Evolutionary conservation across 768 basidiomycete species (phyloP).

Genomic region (Termitomyces sp.): DNA sequence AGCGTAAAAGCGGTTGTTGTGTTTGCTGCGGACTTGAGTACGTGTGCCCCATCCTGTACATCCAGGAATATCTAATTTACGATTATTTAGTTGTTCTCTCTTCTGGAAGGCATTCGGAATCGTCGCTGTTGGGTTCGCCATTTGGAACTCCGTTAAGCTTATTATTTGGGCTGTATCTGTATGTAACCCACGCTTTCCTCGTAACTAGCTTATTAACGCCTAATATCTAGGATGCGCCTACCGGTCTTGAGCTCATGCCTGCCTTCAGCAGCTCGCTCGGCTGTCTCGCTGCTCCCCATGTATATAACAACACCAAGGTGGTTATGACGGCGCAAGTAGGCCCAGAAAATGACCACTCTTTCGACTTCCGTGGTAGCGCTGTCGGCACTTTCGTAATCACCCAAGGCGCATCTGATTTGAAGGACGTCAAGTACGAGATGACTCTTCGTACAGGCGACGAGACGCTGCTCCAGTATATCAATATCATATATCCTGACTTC

Average conservation of each 20-base stretch:
- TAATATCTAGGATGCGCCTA: slow-evolving; percentile 33
- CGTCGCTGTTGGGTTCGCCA: slow-evolving; percentile 34
- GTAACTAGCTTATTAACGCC: neutral
- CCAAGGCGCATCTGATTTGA: slow-evolving; percentile 35
- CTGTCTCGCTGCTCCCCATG: slow-evolving; percentile 39
- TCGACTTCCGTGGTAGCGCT: slow-evolving; percentile 45
- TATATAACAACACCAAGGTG: slow-evolving; percentile 38
- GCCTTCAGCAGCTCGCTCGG: slow-evolving; percentile 49
- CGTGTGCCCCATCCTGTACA: neutral
- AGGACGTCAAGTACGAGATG: slow-evolving; percentile 47
- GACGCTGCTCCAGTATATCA: slow-evolving; percentile 33
- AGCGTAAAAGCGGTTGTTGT: slow-evolving; percentile 38
- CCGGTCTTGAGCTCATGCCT: slow-evolving; percentile 55
- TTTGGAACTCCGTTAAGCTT: slow-evolving; percentile 41
- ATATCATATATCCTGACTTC: slow-evolving; percentile 30
- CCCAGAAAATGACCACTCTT: slow-evolving; percentile 33
- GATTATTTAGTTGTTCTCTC: slow-evolving; percentile 37
- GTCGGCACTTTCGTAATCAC: slow-evolving; percentile 50
- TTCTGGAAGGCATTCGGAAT: slow-evolving; percentile 56
- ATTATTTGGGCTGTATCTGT: slow-evolving; percentile 47
- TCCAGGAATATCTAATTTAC: neutral
- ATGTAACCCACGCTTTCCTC: slow-evolving; percentile 8
- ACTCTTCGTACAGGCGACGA: slow-evolving; percentile 40
- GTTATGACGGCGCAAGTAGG: slow-evolving; percentile 33
- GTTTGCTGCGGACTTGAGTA: slow-evolving; percentile 38